These are phyloP conservation scores for Salvia splendens DNA, from an alignment of 257 asterid species.

Conservation along the genomic window DNA sequence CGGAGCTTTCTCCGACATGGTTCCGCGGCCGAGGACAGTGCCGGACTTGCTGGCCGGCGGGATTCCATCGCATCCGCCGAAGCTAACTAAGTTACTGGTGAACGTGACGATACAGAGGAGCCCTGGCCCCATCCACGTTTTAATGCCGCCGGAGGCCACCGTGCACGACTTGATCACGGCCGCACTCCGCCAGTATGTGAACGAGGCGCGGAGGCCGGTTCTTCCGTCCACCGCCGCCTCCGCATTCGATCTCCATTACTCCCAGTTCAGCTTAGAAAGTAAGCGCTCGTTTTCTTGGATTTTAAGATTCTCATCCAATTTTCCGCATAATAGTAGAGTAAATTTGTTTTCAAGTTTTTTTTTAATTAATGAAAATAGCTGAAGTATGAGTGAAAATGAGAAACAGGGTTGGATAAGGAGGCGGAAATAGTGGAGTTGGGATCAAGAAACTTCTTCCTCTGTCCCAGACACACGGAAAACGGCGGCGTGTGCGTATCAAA, in stretches of 20 bases:
- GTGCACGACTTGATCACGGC: constrained; percentile 72
- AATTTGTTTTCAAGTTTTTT: no score
- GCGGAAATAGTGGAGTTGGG: constrained; percentile 62
- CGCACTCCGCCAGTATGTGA: constrained; percentile 60
- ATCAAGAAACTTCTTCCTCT: constrained; percentile 79
- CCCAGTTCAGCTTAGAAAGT: constrained; percentile 91
- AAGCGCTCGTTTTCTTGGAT: constrained; percentile 23
- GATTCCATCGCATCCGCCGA: constrained; percentile 19
- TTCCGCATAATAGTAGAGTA: no score
- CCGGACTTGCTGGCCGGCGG: constrained; percentile 55
- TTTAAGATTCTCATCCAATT: no score
- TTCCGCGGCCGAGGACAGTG: constrained; percentile 76
- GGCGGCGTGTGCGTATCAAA: constrained; percentile 37
- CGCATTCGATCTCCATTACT: constrained; percentile 79
- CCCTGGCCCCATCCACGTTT: constrained; percentile 67
- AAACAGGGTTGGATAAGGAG: constrained; percentile 58
- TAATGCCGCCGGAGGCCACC: constrained; percentile 66
- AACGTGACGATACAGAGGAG: constrained; percentile 85
- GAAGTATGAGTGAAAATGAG: no score
- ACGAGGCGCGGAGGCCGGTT: constrained; percentile 71
- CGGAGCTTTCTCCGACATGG: constrained; percentile 41
- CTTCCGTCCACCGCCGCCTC: constrained; percentile 40
- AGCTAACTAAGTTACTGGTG: constrained; percentile 67
- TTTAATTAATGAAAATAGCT: no score
- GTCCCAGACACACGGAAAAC: constrained; percentile 40